phyloP scores from a whole-genome alignment of 331 rosid species.

The Stylosanthes scabra region DNA sequence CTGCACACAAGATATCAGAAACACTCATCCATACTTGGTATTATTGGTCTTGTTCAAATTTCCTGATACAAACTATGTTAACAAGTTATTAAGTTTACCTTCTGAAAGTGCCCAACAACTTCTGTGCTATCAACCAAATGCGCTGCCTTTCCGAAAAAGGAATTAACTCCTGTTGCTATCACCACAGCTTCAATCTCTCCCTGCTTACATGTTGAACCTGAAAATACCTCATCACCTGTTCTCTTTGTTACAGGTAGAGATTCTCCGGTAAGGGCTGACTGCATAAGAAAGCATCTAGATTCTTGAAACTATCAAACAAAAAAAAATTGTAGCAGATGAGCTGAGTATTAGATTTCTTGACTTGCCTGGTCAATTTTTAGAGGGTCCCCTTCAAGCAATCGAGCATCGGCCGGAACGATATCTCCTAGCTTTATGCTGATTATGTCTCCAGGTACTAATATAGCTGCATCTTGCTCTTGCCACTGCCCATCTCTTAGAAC shows the following conservation, averaged over 20 bases:
- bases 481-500: constrained; percentile 88
- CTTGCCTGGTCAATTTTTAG: constrained; percentile 88
- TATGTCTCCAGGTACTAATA: constrained; percentile 89
- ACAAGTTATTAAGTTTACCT: constrained; percentile 51
- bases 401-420: constrained; percentile 92
- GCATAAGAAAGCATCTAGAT: constrained; percentile 39
- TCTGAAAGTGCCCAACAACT: constrained; percentile 85
- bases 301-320: constrained; percentile 1
- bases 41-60: not conserved
- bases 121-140: constrained; percentile 76
- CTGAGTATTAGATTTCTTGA: constrained; percentile 3
- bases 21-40: no score
- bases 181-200: constrained; percentile 94
- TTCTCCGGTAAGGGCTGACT: constrained; percentile 95
- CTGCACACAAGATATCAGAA: constrained; percentile 56
- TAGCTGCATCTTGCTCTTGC: constrained; percentile 81
- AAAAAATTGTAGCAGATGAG: not conserved
- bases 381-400: constrained; percentile 88
- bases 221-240: constrained; percentile 76
- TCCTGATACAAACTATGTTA: not conserved
- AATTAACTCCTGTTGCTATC: constrained; percentile 85
- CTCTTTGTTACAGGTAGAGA: constrained; percentile 84
- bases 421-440: constrained; percentile 90
- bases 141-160: constrained; percentile 89
- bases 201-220: constrained; percentile 88